A percentile compares a stretch with the other conserved stretches of the same genome.
Conservation (phyloP, 1,284 basidiomycete genomes). For the Boletellus deceptivus region DNA sequence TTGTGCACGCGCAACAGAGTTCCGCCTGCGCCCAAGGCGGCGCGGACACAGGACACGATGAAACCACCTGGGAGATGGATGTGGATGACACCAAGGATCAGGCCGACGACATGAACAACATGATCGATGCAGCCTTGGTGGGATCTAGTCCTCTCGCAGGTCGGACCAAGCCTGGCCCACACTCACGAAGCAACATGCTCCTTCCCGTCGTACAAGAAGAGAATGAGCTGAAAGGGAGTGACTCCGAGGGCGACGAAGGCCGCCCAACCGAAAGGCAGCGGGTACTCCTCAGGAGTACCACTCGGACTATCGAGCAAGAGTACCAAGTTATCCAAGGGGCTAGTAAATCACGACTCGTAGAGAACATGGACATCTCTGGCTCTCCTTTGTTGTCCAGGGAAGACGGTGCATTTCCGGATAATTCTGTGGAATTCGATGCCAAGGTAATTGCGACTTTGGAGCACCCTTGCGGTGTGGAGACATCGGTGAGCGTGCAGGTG, state of each 20-base stretch:
- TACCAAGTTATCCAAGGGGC: slow-evolving; percentile 2
- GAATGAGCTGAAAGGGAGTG: slow-evolving; percentile 16
- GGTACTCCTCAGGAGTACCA: background rate
- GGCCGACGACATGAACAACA: slow-evolving; percentile 1
- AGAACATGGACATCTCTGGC: too few species aligned
- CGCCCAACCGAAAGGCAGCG: slow-evolving; percentile 24
- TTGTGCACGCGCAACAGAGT: slow-evolving; percentile 7
- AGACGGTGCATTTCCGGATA: background rate
- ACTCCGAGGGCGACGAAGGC: slow-evolving; percentile 3
- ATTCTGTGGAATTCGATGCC: background rate
- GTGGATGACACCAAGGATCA: slow-evolving; percentile 9
- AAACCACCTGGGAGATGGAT: slow-evolving; percentile 28
- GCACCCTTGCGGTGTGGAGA: background rate
- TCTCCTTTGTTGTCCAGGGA: too few species aligned
- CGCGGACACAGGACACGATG: slow-evolving; percentile 19
- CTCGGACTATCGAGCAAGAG: background rate
- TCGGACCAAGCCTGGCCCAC: slow-evolving; percentile 13
- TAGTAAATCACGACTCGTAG: slow-evolving; percentile 18
- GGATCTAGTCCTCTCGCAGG: slow-evolving; percentile 31
- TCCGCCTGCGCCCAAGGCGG: slow-evolving; percentile 29
- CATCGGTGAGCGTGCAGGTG: background rate
- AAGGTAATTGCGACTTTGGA: background rate
- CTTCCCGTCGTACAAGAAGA: slow-evolving; percentile 30
- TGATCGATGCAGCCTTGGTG: slow-evolving; percentile 16
- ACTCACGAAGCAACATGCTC: slow-evolving; percentile 3